These are phyloP conservation scores for Jacaranda copaia DNA, from an alignment of 257 asterid species.

Conservation along the genomic window DNA sequence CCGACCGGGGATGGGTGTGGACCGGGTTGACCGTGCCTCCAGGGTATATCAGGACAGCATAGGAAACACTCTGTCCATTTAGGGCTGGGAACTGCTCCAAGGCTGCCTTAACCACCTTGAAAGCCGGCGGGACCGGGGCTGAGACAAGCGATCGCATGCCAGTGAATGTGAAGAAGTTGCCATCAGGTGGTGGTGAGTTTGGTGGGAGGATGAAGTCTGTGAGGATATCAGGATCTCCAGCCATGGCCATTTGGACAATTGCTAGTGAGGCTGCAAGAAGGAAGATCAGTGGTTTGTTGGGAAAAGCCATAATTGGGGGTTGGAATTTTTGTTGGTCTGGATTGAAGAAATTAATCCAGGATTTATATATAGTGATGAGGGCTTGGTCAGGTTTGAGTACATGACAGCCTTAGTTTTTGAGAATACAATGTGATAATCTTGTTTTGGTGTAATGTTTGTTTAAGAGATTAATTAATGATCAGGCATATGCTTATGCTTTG, in stretches of 20 bases:
- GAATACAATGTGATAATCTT: conserved; percentile 29
- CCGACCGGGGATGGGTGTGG: conserved; percentile 66
- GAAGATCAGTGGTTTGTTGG: background rate
- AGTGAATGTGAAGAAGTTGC: conserved; percentile 59
- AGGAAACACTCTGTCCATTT: conserved; percentile 59
- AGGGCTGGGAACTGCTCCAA: conserved; percentile 59
- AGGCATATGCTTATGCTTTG: conserved; percentile 22
- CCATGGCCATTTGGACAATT: conserved; percentile 13
- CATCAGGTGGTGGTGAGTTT: conserved; percentile 30
- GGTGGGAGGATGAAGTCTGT: conserved; percentile 52
- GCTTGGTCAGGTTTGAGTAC: background rate
- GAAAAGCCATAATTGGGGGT: conserved; percentile 27
- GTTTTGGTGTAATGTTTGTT: background rate
- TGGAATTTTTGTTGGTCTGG: background rate
- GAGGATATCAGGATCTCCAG: conserved; percentile 63
- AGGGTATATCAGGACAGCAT: conserved; percentile 58
- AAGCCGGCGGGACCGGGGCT: conserved; percentile 46
- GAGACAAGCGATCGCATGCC: conserved; percentile 47
- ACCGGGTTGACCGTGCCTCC: conserved; percentile 58
- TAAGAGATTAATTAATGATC: background rate
- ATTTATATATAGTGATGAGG: conserved; percentile 11
- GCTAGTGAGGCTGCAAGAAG: conserved; percentile 19
- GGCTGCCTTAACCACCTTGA: conserved; percentile 50
- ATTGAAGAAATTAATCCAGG: background rate
- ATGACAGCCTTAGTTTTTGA: conserved; percentile 27